Evolutionary conservation across 1,284 basidiomycete species (phyloP).

Genomic region (Sanghuangporus weigelae): DNA sequence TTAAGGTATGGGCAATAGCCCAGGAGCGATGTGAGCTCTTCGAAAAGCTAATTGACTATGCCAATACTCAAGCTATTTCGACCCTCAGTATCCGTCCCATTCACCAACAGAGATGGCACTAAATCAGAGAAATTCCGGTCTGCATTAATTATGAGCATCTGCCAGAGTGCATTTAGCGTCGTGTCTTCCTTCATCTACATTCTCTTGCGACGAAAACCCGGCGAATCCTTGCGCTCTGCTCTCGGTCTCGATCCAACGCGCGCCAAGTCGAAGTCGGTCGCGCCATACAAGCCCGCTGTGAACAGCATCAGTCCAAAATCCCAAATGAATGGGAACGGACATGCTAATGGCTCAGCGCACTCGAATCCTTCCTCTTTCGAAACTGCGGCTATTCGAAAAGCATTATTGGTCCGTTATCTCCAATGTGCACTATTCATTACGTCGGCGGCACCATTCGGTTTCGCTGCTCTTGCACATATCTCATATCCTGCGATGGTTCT

Average conservation of each 20-base stretch:
- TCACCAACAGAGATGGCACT: slow-evolving; percentile 59
- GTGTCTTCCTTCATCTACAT: slow-evolving; percentile 80
- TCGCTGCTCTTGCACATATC: slow-evolving; percentile 91
- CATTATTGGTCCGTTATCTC: slow-evolving; percentile 67
- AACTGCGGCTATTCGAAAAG: slow-evolving; percentile 31
- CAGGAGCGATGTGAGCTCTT: slow-evolving; percentile 74
- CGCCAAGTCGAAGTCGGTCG: slow-evolving; percentile 17
- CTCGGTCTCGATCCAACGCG: slow-evolving; percentile 46
- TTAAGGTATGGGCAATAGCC: slow-evolving; percentile 82
- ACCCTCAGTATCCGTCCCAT: slow-evolving; percentile 74
- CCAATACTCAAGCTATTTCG: slow-evolving; percentile 6
- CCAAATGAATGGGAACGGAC: slow-evolving; percentile 16
- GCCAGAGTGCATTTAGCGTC: slow-evolving; percentile 80
- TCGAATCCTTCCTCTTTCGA: slow-evolving; percentile 25
- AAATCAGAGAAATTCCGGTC: slow-evolving; percentile 80
- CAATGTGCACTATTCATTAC: slow-evolving; percentile 90
- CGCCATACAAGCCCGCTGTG: not conserved
- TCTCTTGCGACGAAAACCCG: slow-evolving; percentile 52
- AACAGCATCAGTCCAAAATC: slow-evolving; percentile 6
- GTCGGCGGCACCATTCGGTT: slow-evolving; percentile 90
- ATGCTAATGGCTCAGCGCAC: slow-evolving; percentile 28
- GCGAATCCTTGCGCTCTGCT: slow-evolving; percentile 45
- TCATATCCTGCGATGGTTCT: slow-evolving; percentile 98
- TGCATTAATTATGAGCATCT: slow-evolving; percentile 82
- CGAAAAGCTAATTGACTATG: not conserved